phyloP scores from a whole-genome alignment of 768 basidiomycete genomes.

The Sporobolomyces roseus region DNA sequence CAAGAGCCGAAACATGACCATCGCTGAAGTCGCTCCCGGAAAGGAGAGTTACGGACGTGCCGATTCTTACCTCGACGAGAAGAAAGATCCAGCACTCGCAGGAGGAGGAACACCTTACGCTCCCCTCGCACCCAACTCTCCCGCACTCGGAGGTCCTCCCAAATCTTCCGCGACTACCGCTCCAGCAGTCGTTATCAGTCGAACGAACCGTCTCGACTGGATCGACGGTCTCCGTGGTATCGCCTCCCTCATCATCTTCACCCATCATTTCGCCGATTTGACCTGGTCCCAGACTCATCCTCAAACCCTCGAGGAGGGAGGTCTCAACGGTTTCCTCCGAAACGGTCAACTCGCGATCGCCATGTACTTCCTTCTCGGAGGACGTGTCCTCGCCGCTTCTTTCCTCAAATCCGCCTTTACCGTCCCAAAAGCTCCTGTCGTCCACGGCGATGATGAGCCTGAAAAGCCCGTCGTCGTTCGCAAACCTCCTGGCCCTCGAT shows the following conservation, averaged over 20 bases:
- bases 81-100: conserved; percentile 34
- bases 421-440: conserved; percentile 45
- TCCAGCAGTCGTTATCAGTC: conserved; percentile 43
- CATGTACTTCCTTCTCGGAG: conserved; percentile 47
- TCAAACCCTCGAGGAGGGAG: conserved; percentile 42
- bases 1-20: conserved; percentile 39
- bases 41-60: conserved; percentile 40
- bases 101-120: conserved; percentile 30
- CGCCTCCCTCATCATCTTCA: conserved; percentile 48
- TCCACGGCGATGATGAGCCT: conserved; percentile 46
- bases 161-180: conserved; percentile 26
- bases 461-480: conserved; percentile 41
- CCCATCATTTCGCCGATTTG: conserved; percentile 46
- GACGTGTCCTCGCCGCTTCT: conserved; percentile 46
- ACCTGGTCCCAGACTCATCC: conserved; percentile 45
- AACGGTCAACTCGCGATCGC: conserved; percentile 47
- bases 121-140: conserved; percentile 41
- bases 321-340: conserved; percentile 42
- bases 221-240: conserved; percentile 47
- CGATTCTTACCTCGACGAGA: conserved; percentile 34
- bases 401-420: conserved; percentile 47
- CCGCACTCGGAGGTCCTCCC: conserved; percentile 33
- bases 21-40: conserved; percentile 42
- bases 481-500: conserved; percentile 45
- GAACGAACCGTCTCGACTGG: conserved; percentile 47